Evolutionary conservation across 2,329 filamentous ascomycete genomes (phyloP).

Genomic region (Colletotrichum sp.): DNA sequence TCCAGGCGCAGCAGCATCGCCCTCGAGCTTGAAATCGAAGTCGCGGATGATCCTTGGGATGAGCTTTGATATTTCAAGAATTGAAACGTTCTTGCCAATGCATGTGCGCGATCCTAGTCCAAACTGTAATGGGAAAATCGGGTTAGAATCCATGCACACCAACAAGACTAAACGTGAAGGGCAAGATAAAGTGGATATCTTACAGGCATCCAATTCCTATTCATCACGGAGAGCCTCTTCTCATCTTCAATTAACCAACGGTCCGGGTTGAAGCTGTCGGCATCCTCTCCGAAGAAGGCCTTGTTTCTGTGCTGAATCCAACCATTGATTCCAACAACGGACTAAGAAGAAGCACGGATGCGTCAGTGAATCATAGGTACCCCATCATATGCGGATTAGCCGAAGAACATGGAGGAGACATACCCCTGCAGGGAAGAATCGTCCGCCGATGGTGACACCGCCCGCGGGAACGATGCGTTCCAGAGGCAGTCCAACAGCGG

Average conservation of each 20-base stretch:
- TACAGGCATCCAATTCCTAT: conserved; percentile 32
- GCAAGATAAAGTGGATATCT: background rate
- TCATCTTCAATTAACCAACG: conserved; percentile 40
- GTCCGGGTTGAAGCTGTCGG: conserved; percentile 41
- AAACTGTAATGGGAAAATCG: conserved; percentile 32
- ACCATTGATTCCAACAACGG: conserved; percentile 37
- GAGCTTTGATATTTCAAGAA: conserved; percentile 48
- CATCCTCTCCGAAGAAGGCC: conserved; percentile 35
- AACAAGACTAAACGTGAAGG: background rate
- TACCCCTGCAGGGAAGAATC: conserved; percentile 33
- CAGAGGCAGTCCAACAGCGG: conserved; percentile 52
- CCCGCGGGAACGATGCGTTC: conserved; percentile 50
- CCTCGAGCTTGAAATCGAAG: conserved; percentile 35
- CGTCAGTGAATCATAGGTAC: background rate
- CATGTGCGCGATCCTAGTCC: conserved; percentile 46
- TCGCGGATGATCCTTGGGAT: conserved; percentile 39
- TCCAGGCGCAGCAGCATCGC: background rate
- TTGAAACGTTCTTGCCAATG: conserved; percentile 47
- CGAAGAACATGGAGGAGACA: background rate
- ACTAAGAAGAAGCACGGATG: background rate
- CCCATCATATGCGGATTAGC: background rate
- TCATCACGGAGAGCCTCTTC: conserved; percentile 29
- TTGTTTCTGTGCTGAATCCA: conserved; percentile 40
- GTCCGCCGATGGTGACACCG: conserved; percentile 43
- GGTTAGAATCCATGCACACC: rapidly evolving